Percentiles rank a stretch among this genome's conserved stretches.
phyloP scores from a whole-genome alignment of 139 green algal genomes.

The Volvox africanus region DNA sequence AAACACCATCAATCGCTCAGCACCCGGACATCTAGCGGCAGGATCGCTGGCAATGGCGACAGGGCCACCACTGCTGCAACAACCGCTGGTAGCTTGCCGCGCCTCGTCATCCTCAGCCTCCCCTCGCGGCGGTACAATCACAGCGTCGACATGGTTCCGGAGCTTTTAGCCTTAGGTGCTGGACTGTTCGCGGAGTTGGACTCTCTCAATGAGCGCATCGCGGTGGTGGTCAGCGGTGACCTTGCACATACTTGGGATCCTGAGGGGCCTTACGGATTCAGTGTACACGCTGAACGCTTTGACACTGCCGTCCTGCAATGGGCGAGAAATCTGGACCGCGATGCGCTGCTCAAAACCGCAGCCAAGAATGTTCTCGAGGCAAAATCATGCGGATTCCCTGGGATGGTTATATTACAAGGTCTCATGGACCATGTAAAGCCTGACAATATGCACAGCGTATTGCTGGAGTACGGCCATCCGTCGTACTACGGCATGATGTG shows the following conservation, averaged over 20 bases:
- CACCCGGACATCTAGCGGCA: neutral
- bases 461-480: slow-evolving; percentile 24
- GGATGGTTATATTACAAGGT: slow-evolving; percentile 28
- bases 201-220: slow-evolving; percentile 19
- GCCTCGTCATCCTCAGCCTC: neutral
- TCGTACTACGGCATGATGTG: slow-evolving; percentile 45
- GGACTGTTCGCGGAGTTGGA: slow-evolving; percentile 6
- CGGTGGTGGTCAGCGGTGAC: slow-evolving; percentile 34
- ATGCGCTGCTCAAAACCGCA: slow-evolving; percentile 19
- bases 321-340: slow-evolving; percentile 19
- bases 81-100: neutral
- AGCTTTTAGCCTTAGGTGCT: slow-evolving; percentile 16
- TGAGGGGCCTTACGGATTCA: slow-evolving; percentile 30
- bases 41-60: neutral
- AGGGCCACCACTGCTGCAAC: neutral
- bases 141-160: slow-evolving; percentile 27
- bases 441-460: slow-evolving; percentile 38
- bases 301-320: slow-evolving; percentile 5
- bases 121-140: slow-evolving; percentile 25
- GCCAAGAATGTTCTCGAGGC: slow-evolving; percentile 10
- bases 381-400: slow-evolving; percentile 34
- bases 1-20: too few relatives aligned
- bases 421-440: slow-evolving; percentile 30
- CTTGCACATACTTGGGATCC: slow-evolving; percentile 39
- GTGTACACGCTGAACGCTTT: neutral